Percentiles rank a stretch among this genome's conserved stretches.
These are phyloP conservation scores for Ambrosia hybrid DNA, from an alignment of 140 eudicot species.

Conservation along the genomic window DNA sequence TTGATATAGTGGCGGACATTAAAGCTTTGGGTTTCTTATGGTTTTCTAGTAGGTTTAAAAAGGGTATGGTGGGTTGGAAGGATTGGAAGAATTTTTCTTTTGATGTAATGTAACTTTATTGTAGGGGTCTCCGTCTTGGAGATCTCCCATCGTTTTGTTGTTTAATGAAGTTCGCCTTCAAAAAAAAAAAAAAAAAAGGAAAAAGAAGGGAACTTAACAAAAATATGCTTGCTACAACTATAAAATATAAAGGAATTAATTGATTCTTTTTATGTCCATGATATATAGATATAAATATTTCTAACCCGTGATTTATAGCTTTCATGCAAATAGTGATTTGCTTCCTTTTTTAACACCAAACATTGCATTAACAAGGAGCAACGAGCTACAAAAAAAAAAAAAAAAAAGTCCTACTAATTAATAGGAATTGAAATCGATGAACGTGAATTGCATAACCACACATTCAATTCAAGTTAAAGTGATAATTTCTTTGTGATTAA, in stretches of 20 bases:
- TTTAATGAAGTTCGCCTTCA: too few relatives aligned
- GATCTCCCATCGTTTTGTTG: too few relatives aligned
- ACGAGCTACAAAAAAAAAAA: too few relatives aligned
- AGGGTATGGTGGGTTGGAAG: too few relatives aligned
- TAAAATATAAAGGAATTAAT: background rate
- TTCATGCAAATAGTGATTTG: background rate
- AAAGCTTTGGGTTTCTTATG: too few relatives aligned
- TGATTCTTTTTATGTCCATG: conserved; percentile 1
- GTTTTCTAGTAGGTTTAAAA: too few relatives aligned
- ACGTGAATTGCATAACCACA: background rate
- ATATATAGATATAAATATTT: background rate
- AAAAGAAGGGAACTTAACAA: conserved; percentile 34
- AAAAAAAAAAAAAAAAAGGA: conserved; percentile 33
- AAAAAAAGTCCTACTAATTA: background rate
- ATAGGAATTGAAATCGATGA: background rate
- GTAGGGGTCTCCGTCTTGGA: too few relatives aligned
- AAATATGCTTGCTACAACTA: background rate
- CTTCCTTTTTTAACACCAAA: background rate
- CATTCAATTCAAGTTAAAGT: background rate
- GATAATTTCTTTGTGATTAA: too few relatives aligned
- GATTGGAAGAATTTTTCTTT: too few relatives aligned
- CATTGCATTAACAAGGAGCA: background rate
- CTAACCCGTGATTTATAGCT: background rate
- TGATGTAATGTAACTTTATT: too few relatives aligned
- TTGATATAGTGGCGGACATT: too few relatives aligned